These are phyloP conservation scores for Malus fusca DNA, from an alignment of 306 rosid species.

Conservation along the genomic window DNA sequence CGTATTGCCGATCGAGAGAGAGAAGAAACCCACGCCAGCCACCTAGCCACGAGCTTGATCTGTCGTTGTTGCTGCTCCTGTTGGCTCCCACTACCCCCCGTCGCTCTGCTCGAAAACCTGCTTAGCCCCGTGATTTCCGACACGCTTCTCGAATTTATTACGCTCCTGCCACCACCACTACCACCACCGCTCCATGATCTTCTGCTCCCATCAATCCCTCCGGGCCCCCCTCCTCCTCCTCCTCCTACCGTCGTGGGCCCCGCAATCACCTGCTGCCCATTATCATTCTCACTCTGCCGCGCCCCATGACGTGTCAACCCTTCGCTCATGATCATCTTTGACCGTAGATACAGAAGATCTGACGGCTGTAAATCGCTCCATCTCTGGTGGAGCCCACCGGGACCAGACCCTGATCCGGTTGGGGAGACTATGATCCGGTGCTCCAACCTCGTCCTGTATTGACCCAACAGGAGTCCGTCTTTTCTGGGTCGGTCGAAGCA, in stretches of 20 bases:
- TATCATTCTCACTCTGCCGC: constrained; percentile 40
- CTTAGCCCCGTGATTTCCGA: constrained; percentile 77
- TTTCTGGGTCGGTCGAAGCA: constrained; percentile 52
- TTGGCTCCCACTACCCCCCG: background rate
- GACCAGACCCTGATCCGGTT: background rate
- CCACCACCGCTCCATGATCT: constrained; percentile 17
- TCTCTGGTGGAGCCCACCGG: constrained; percentile 30
- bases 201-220: background rate
- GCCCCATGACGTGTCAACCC: constrained; percentile 1
- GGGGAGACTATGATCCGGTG: constrained; percentile 77
- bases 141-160: constrained; percentile 57
- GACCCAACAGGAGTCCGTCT: constrained; percentile 48
- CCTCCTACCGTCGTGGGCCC: background rate
- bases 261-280: constrained; percentile 26
- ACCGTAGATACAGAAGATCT: constrained; percentile 59
- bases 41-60: constrained; percentile 30
- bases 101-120: constrained; percentile 34
- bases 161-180: constrained; percentile 36
- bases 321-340: constrained; percentile 63
- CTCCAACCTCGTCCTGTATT: constrained; percentile 35
- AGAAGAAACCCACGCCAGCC: constrained; percentile 50
- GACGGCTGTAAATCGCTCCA: constrained; percentile 82
- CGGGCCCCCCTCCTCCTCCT: background rate
- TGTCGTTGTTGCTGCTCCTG: constrained; percentile 20
- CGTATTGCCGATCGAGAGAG: constrained; percentile 25